Percentiles rank a stretch among this genome's conserved stretches.
phyloP scores from a whole-genome alignment of 129 eudicot genomes.

The Flaveria ramosissima region DNA sequence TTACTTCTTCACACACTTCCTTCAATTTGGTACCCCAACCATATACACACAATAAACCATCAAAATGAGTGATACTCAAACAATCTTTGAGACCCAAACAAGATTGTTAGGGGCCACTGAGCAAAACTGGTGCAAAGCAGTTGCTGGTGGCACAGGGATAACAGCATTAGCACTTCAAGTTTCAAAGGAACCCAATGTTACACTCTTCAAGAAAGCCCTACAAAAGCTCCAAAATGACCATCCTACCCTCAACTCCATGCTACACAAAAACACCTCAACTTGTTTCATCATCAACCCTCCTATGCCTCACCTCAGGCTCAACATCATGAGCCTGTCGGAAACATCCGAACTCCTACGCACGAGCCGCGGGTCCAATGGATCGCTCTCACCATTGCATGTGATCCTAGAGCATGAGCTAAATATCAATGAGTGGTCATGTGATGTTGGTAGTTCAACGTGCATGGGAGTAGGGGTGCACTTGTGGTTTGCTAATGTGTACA shows the following conservation, averaged over 20 bases:
- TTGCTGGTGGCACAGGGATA: conserved; percentile 53
- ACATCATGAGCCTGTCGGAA: conserved; percentile 22
- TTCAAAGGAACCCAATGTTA: conserved; percentile 38
- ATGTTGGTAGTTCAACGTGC: conserved; percentile 17
- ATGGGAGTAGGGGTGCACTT: conserved; percentile 32
- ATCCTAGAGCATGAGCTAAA: conserved; percentile 56
- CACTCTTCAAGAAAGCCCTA: conserved; percentile 44
- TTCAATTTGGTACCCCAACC: not conserved
- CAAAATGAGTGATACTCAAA: conserved; percentile 19
- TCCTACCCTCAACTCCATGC: conserved; percentile 52
- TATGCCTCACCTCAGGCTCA: conserved; percentile 27
- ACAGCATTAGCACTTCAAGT: conserved; percentile 50
- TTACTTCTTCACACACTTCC: conserved; percentile 2
- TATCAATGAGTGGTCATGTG: conserved; percentile 40
- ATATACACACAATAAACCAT: conserved; percentile 10
- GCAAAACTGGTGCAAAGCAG: conserved; percentile 48
- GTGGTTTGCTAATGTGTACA: conserved; percentile 42
- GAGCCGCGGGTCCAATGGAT: conserved; percentile 3
- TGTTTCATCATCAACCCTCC: conserved; percentile 45
- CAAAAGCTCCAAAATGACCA: conserved; percentile 50
- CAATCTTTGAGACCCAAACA: conserved; percentile 2
- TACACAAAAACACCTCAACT: conserved; percentile 44
- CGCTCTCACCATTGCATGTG: conserved; percentile 38
- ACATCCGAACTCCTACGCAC: conserved; percentile 40
- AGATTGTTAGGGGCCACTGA: conserved; percentile 48